phyloP scores from a whole-genome alignment of 176 grass and related monocot species.

The Zoysia japonica region DNA sequence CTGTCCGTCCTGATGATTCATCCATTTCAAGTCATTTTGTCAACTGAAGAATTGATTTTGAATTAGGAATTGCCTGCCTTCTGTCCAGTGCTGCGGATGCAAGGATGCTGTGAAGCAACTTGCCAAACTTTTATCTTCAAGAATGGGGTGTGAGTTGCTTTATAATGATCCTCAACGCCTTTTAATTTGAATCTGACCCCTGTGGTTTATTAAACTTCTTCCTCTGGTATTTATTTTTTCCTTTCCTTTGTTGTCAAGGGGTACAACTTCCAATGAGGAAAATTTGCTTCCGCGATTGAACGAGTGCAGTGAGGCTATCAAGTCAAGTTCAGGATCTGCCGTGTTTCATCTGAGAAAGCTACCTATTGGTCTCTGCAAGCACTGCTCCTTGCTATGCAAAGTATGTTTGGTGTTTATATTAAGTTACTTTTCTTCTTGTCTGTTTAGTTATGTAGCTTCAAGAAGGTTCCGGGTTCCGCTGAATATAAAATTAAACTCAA shows the following conservation, averaged over 20 bases:
- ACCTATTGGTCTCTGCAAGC: conserved; percentile 82
- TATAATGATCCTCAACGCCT: neutral
- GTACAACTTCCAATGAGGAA: conserved; percentile 64
- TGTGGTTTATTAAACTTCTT: neutral
- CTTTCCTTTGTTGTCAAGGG: conserved; percentile 35
- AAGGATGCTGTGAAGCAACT: conserved; percentile 80
- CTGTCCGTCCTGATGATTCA: conserved; percentile 61
- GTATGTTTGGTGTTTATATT: conserved; percentile 41
- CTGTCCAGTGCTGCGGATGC: conserved; percentile 54
- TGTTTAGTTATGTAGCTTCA: too few species aligned
- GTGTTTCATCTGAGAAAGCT: conserved; percentile 80
- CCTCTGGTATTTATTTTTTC: neutral
- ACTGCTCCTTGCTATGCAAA: conserved; percentile 92
- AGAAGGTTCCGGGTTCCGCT: too few species aligned
- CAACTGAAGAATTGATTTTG: conserved; percentile 67
- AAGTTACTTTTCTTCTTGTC: conserved; percentile 10
- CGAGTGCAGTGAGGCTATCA: conserved; percentile 60
- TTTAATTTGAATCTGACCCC: neutral
- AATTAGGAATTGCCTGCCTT: conserved; percentile 61
- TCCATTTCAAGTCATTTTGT: conserved; percentile 71
- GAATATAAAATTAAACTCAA: too few species aligned
- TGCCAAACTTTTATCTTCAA: conserved; percentile 77
- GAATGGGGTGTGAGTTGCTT: conserved; percentile 66
- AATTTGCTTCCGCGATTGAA: conserved; percentile 72
- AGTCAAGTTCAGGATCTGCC: conserved; percentile 66